These are phyloP conservation scores for Schwanniomyces vanrijiae DNA, from an alignment of 805 yeast species.

Conservation along the genomic window DNA sequence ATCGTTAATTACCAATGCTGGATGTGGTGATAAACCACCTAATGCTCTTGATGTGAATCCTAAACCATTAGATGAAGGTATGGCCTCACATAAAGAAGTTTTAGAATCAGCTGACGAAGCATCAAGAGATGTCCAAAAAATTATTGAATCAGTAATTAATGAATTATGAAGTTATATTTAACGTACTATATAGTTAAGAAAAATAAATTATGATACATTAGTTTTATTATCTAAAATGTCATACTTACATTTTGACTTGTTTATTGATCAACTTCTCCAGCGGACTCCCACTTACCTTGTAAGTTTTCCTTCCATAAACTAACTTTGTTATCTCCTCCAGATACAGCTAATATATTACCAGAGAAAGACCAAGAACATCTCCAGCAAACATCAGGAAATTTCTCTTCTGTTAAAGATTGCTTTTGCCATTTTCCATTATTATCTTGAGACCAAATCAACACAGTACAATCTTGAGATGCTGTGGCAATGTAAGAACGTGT, in stretches of 20 bases:
- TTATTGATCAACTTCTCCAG: constrained; percentile 92
- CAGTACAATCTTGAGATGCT: constrained; percentile 95
- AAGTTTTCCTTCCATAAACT: constrained; percentile 95
- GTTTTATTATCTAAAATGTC: constrained; percentile 2
- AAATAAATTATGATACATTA: neutral
- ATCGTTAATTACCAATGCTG: constrained; percentile 82
- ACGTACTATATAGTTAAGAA: neutral
- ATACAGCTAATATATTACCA: constrained; percentile 92
- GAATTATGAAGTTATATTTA: constrained; percentile 23
- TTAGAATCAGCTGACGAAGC: constrained; percentile 79
- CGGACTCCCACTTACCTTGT: constrained; percentile 93
- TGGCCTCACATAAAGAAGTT: constrained; percentile 92
- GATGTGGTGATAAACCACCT: constrained; percentile 68
- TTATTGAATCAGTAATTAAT: constrained; percentile 64
- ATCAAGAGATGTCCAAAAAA: constrained; percentile 71
- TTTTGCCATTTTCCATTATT: constrained; percentile 73
- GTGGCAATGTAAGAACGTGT: constrained; percentile 89
- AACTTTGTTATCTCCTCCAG: constrained; percentile 95
- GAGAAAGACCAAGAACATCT: constrained; percentile 96
- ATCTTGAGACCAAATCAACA: constrained; percentile 92
- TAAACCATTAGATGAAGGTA: constrained; percentile 60
- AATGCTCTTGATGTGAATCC: constrained; percentile 60
- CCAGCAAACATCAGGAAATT: constrained; percentile 97
- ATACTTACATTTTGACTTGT: neutral
- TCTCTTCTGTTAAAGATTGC: constrained; percentile 68